These are phyloP conservation scores for Pueraria montana DNA, from an alignment of 306 rosid species.

Conservation along the genomic window DNA sequence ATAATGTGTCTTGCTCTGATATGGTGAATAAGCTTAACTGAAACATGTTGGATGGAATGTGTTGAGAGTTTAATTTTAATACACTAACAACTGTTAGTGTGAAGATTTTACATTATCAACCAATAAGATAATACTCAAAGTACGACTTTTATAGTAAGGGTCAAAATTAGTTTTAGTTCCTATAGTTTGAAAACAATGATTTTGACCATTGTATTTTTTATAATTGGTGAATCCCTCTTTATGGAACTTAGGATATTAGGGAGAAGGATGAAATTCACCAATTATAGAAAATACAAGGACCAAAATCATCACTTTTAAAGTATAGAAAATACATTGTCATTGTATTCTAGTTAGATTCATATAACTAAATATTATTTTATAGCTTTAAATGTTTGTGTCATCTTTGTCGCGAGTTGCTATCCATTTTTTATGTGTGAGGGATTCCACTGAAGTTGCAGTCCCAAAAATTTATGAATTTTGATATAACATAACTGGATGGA, in stretches of 20 bases:
- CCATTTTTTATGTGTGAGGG: neutral
- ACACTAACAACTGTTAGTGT: neutral
- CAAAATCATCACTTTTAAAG: neutral
- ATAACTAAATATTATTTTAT: neutral
- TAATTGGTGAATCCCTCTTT: neutral
- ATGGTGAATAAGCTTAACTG: neutral
- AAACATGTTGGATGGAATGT: neutral
- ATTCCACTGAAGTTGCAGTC: constrained; percentile 22
- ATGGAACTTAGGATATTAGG: too few species aligned
- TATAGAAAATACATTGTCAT: neutral
- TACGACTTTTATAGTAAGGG: neutral
- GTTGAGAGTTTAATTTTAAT: neutral
- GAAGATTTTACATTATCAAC: neutral
- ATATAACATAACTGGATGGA: neutral
- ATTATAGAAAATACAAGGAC: neutral
- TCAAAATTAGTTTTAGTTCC: neutral
- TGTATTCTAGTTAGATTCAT: neutral
- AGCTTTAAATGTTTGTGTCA: neutral
- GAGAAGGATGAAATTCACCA: neutral
- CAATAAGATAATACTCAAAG: neutral
- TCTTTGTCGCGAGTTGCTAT: neutral
- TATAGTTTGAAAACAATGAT: neutral
- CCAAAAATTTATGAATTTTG: constrained; percentile 11
- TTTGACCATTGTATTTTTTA: neutral
- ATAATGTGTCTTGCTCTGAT: neutral